Evolutionary conservation across 345 rosid species (phyloP).

Genomic region (Linum trigynum): DNA sequence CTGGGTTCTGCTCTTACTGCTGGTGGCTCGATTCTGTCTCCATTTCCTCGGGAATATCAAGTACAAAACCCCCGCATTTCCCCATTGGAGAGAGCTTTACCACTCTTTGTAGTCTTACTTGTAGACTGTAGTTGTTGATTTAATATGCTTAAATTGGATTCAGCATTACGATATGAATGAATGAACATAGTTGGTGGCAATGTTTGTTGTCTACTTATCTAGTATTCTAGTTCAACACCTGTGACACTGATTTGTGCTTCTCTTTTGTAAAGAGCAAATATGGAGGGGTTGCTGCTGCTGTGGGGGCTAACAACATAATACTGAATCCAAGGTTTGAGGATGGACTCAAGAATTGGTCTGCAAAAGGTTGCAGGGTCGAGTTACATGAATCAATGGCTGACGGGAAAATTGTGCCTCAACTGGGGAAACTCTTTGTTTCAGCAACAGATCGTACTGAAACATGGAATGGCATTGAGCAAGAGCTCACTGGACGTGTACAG

Average conservation of each 20-base stretch:
- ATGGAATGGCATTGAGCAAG: constrained; percentile 11
- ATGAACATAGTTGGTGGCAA: background rate
- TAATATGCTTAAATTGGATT: background rate
- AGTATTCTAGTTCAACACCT: background rate
- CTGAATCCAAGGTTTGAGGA: constrained; percentile 9
- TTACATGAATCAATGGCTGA: constrained; percentile 7
- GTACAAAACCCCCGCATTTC: background rate
- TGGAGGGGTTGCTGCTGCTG: background rate
- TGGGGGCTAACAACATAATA: background rate
- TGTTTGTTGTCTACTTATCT: background rate
- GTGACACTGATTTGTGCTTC: background rate
- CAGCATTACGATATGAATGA: background rate
- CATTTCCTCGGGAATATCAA: background rate
- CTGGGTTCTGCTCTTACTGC: background rate
- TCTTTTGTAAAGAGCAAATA: background rate
- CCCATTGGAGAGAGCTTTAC: background rate
- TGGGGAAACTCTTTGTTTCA: constrained; percentile 3
- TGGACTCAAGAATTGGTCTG: constrained; percentile 8
- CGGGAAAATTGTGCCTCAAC: constrained; percentile 5
- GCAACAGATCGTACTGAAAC: constrained; percentile 1
- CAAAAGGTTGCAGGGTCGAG: constrained; percentile 5
- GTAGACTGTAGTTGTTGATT: background rate
- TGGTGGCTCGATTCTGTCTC: background rate
- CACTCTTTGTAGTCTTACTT: background rate
- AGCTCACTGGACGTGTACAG: constrained; percentile 8